Evolutionary conservation across 2,329 filamentous ascomycete species (phyloP).

Genomic region (Paradendryphiella salina): DNA sequence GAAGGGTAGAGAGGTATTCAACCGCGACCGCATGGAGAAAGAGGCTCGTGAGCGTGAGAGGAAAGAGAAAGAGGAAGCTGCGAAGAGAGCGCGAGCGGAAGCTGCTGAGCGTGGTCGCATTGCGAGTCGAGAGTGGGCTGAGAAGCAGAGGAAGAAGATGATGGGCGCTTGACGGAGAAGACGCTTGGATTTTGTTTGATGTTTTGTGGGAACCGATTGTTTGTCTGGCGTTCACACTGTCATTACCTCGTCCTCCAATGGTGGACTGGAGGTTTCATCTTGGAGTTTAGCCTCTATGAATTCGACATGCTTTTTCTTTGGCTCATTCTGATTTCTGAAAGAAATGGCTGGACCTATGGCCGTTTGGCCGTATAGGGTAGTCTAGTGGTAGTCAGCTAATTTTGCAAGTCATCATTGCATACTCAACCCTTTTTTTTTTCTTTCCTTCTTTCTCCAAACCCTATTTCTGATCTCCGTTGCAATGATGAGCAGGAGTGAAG

Average conservation of each 20-base stretch:
- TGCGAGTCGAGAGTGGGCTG: slow-evolving; percentile 54
- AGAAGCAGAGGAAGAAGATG: slow-evolving; percentile 51
- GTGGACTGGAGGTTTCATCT: slow-evolving; percentile 4
- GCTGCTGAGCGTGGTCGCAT: slow-evolving; percentile 52
- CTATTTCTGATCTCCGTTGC: not conserved
- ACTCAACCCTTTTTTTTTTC: not conserved
- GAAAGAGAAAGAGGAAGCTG: slow-evolving; percentile 54
- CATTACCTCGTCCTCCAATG: slow-evolving; percentile 3
- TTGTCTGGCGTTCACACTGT: too few relatives aligned
- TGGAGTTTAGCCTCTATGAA: not conserved
- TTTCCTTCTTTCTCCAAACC: not conserved
- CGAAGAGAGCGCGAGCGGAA: slow-evolving; percentile 51
- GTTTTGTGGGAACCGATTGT: not conserved
- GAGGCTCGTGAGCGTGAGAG: slow-evolving; percentile 48
- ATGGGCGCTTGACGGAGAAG: slow-evolving; percentile 16
- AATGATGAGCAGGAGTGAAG: not conserved
- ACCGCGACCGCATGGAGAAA: slow-evolving; percentile 50
- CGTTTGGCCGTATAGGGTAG: too few relatives aligned
- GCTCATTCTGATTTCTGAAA: too few relatives aligned
- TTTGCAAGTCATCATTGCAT: too few relatives aligned
- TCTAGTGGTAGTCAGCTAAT: too few relatives aligned
- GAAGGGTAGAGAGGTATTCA: slow-evolving; percentile 54
- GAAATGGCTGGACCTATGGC: too few relatives aligned
- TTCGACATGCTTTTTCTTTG: not conserved
- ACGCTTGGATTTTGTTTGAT: not conserved